phyloP scores from a whole-genome alignment of 225 moss, liverwort and hornwort species.

The Straminergon stramineum region DNA sequence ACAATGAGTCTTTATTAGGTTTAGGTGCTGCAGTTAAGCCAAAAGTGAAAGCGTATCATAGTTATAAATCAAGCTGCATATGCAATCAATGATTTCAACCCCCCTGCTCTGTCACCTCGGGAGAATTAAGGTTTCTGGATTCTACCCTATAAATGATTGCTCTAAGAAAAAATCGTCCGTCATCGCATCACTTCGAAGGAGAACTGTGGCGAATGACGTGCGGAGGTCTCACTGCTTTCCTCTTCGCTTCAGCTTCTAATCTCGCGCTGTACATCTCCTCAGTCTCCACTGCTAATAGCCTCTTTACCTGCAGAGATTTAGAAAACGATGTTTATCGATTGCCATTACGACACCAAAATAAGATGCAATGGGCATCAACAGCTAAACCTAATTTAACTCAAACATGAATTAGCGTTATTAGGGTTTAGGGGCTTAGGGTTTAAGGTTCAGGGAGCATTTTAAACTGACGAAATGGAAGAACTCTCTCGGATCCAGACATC shows the following conservation, averaged over 20 bases:
- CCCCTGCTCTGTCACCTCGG: not conserved
- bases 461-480: not conserved
- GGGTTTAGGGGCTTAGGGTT: not conserved
- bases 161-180: not conserved
- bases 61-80: not conserved
- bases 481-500: not conserved
- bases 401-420: not conserved
- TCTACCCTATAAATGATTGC: not conserved
- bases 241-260: conserved; percentile 54
- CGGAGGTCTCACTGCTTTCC: conserved; percentile 54
- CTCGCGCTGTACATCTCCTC: conserved; percentile 75
- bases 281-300: conserved; percentile 76
- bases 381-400: not conserved
- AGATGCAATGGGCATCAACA: not conserved
- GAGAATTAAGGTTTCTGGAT: not conserved
- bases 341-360: not conserved
- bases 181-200: conserved; percentile 7
- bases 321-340: not conserved
- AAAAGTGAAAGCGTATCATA: not conserved
- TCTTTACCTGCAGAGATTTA: conserved; percentile 53
- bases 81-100: not conserved
- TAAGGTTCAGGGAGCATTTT: not conserved
- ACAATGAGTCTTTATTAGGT: not conserved
- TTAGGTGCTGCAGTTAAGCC: not conserved
- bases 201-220: conserved; percentile 40